phyloP scores from a whole-genome alignment of 164 flowering plant species.

The Warburgia ugandensis region DNA sequence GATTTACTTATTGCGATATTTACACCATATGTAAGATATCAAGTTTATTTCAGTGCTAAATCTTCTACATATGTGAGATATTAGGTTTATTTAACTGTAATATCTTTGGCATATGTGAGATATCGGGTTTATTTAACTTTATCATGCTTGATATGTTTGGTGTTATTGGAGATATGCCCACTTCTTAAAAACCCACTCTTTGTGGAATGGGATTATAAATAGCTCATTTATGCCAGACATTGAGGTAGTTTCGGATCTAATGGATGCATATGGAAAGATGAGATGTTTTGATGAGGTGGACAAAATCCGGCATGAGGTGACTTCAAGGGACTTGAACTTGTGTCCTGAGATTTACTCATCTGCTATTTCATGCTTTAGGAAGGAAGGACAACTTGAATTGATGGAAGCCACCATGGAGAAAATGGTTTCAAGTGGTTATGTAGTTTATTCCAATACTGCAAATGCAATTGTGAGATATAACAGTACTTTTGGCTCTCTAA shows the following conservation, averaged over 20 bases:
- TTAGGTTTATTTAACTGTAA: too few species aligned
- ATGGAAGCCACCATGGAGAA: conserved; percentile 57
- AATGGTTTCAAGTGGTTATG: conserved; percentile 51
- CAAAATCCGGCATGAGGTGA: conserved; percentile 36
- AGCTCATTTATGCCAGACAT: conserved; percentile 47
- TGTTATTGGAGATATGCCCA: too few species aligned
- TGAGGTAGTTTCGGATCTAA: conserved; percentile 34
- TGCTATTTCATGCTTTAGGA: conserved; percentile 66
- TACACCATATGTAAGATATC: too few species aligned
- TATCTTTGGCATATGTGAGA: too few species aligned
- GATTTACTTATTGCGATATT: too few species aligned
- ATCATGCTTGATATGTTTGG: too few species aligned
- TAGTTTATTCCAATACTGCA: conserved; percentile 49
- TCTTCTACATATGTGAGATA: too few species aligned
- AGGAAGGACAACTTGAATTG: conserved; percentile 50
- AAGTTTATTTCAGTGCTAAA: too few species aligned
- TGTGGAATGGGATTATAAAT: conserved; percentile 58
- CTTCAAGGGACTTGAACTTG: conserved; percentile 25
- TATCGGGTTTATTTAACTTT: too few species aligned
- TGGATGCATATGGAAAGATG: conserved; percentile 43
- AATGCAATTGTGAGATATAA: conserved; percentile 59
- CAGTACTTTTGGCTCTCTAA: conserved; percentile 51
- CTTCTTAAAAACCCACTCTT: conserved; percentile 27
- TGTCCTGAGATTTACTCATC: conserved; percentile 33
- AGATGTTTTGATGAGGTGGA: conserved; percentile 39